Evolutionary conservation across 2,329 filamentous ascomycete species (phyloP).

Genomic region (Fusarium guadeloupense): DNA sequence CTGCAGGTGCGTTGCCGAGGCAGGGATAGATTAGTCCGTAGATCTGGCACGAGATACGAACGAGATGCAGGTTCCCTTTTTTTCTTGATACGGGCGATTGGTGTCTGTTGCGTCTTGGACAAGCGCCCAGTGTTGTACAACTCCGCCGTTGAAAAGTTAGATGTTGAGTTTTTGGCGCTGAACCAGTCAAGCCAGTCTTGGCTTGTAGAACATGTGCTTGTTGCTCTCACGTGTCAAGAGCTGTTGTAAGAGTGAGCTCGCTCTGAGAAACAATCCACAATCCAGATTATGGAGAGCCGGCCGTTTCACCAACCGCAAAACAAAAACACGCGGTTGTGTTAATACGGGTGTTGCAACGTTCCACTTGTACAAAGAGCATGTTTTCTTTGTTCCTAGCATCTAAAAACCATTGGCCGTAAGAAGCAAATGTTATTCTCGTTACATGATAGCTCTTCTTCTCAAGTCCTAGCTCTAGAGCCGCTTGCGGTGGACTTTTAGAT

Average conservation of each 20-base stretch:
- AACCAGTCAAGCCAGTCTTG: not conserved
- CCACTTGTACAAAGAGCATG: not conserved
- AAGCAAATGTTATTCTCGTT: not conserved
- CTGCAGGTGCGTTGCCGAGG: slow-evolving; percentile 4
- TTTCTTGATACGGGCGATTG: slow-evolving; percentile 22
- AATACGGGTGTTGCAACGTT: slow-evolving; percentile 4
- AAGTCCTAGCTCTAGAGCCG: not conserved
- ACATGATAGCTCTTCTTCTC: not conserved
- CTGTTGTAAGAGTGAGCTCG: slow-evolving; percentile 1
- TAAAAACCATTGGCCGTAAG: not conserved
- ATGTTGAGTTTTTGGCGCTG: not conserved
- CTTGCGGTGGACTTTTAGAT: slow-evolving; percentile 3
- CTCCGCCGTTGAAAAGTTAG: not conserved
- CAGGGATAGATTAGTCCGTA: slow-evolving; percentile 13
- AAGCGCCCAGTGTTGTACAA: slow-evolving; percentile 4
- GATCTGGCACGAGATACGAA: slow-evolving; percentile 23
- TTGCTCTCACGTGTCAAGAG: slow-evolving; percentile 29
- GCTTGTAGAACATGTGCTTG: not conserved
- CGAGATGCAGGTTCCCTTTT: not conserved
- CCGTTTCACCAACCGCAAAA: slow-evolving; percentile 26
- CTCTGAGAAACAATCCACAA: slow-evolving; percentile 12
- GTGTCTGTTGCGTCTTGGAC: slow-evolving; percentile 13
- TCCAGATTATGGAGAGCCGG: not conserved
- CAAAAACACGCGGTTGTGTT: slow-evolving; percentile 22
- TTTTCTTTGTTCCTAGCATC: not conserved